Base-by-base conservation (phyloP, 129 eudicot species). In the Centaurea solstitialis region DNA sequence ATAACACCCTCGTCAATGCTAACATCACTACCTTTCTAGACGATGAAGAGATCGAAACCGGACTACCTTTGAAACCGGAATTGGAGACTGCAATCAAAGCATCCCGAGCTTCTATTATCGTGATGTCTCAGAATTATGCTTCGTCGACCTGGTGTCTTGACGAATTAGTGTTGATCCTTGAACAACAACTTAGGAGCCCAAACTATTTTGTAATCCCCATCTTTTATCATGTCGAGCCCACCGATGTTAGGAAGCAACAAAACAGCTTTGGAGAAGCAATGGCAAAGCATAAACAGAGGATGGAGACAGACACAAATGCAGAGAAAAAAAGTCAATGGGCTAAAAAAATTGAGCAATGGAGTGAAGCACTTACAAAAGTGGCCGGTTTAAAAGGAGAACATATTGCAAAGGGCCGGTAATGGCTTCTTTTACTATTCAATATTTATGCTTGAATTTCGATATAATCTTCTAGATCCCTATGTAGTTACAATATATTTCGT, bases 211-310 rank as follows among this genome's bases (percentile, higher is more conserved):
- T 79, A n/a, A n/a, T 79, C 20, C 83, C 83, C 4, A 53, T 79
- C 17, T 79, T 79, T 69, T 79, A 79, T 21, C 6, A 68, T 68
- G 64, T 79, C 37, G 74, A 69, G 22, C 76, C 82, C 61, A 47
- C 59, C 18, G 18, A 47, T 47, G 6, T 47, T 17, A 47, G 59
- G 59, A 47, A 47, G 59, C 59, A 45, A 11, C 59, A 45, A 45
- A 45, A 1, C 12, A 45, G 59, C 59, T 45, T 45, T 0, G 59
- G n/a, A 11, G 59, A 45, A 45, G 59, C 59, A 45, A 45, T 45
- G 59, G 59, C 59, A 2, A 2, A 45, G n/a, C 59, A 45, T 4
- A 45, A 45, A 45, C 0, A 45, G 5, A 45, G 5, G 59, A 45
- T 45, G 59, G 59, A 45, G 59, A 4, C n/a, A 45, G 59, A 45